Percentiles rank a stretch among this genome's conserved stretches.
Conservation (phyloP, 2,329 filamentous ascomycete genomes). For the Paecilomyces dactylethromorphus region DNA sequence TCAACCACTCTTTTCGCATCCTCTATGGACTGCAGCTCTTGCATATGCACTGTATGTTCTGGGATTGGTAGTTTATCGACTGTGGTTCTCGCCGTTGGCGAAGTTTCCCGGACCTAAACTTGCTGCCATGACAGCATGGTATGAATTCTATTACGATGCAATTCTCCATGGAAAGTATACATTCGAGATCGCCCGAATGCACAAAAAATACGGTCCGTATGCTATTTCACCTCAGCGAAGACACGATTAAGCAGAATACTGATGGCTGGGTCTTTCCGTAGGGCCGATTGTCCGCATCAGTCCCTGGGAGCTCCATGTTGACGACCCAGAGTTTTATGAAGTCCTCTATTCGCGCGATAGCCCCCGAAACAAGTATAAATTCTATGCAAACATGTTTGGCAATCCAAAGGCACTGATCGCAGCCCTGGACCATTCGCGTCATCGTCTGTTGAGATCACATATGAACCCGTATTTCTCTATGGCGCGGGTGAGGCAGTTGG, state of each 20-base stretch:
- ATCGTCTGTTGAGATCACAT: conserved; percentile 23
- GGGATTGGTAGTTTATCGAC: background rate
- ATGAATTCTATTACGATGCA: conserved; percentile 23
- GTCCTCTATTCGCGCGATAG: conserved; percentile 22
- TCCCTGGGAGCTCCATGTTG: conserved; percentile 26
- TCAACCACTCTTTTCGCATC: background rate
- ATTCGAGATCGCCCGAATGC: conserved; percentile 16
- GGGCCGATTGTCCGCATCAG: conserved; percentile 27
- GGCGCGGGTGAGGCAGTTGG: conserved; percentile 17
- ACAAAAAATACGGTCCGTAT: conserved; percentile 20
- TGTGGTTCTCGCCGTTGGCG: conserved; percentile 24
- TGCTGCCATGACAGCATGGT: conserved; percentile 19
- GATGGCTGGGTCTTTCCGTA: conserved; percentile 2
- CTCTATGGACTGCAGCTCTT: background rate
- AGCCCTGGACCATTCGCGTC: conserved; percentile 21
- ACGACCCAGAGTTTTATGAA: conserved; percentile 22
- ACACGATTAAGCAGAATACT: background rate
- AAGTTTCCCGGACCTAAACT: conserved; percentile 26
- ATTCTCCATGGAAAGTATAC: conserved; percentile 15
- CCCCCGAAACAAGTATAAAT: conserved; percentile 23
- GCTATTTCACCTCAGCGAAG: background rate
- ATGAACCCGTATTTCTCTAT: conserved; percentile 32
- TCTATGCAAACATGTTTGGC: conserved; percentile 21
- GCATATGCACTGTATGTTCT: background rate
- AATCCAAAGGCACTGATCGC: conserved; percentile 24